Evolutionary conservation across 2,329 filamentous ascomycete species (phyloP), one percentile per base, ranked within the genome.

Genomic region (Phyllosticta paracitricarpa): DNA sequence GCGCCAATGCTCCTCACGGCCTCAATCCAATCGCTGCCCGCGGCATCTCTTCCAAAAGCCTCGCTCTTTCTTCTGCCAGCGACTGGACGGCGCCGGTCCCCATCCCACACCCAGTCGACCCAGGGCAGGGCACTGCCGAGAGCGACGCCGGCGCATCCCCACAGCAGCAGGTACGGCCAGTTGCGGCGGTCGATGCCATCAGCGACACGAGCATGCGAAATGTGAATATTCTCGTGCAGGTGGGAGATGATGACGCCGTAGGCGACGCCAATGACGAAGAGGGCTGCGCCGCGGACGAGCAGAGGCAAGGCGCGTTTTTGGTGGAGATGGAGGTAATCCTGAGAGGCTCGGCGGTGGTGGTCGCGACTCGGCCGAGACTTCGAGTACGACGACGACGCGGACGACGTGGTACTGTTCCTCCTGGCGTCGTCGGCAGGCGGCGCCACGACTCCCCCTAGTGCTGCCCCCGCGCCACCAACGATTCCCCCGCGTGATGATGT

Each of bases 221-320:
- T 77, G 54, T 82, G 79, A 65, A 85, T 81, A 57, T 85, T 84
- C 64, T 87, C 84, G 67, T 93, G 91, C 54, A 97, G 78, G 70
- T 90, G 86, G 22, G 88, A 86, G 51, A 97, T 87, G 51, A 97
- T 79, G 1, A 88, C 78, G 1, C 93, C 93, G 72, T 96, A 97
- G 17, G 87, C 83, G 59, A 93, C 81, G 0, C 94, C 94, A 48
- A 96, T 85, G 0, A 81, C 75, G 69, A 94, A 94, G 9, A 97
- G 80, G 2, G 94, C 76, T 0, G 79, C 72, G 1, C 28, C 56
- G 33, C 40, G 30, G 10, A 28, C 3, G 19, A 28, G 6, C 9
- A 57, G 30, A 14, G 52, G 52, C 3, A 54, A 19, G 17, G 52
- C 52, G 40, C 52, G 52, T 25, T 28, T 17, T 5, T 48, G 40